Evolutionary conservation across 2,329 filamentous ascomycete genomes (phyloP).

Genomic region (Akanthomyces muscarius): DNA sequence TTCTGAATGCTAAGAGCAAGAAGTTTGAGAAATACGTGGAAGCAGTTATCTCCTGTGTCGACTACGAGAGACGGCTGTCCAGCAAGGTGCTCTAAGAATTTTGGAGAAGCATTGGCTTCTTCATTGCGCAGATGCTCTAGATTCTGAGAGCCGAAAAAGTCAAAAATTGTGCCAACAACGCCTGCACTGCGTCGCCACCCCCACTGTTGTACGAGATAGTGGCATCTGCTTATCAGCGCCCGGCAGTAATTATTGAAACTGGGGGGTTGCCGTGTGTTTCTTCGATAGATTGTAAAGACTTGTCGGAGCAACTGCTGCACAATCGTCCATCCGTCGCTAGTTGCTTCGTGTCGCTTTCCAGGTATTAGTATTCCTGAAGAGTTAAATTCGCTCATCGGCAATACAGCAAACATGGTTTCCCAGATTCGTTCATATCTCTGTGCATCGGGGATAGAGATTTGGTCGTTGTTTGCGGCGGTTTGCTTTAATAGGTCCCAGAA

Average conservation of each 20-base stretch:
- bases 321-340: constrained; percentile 55
- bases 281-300: constrained; percentile 55
- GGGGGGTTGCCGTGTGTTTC: constrained; percentile 51
- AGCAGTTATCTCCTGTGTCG: constrained; percentile 56
- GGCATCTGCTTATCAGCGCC: constrained; percentile 55
- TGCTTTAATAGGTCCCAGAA: constrained; percentile 59
- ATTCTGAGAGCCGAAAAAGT: constrained; percentile 62
- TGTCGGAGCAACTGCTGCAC: constrained; percentile 54
- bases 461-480: constrained; percentile 35
- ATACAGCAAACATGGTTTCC: constrained; percentile 55
- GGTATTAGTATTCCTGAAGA: constrained; percentile 45
- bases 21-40: constrained; percentile 64
- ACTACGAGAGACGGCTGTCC: constrained; percentile 44
- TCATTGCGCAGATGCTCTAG: constrained; percentile 62
- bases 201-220: constrained; percentile 62
- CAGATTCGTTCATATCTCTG: constrained; percentile 52
- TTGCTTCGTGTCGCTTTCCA: constrained; percentile 28
- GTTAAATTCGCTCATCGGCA: constrained; percentile 60
- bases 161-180: constrained; percentile 59
- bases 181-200: constrained; percentile 57
- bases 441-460: constrained; percentile 38
- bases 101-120: constrained; percentile 56
- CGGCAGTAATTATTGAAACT: constrained; percentile 65
- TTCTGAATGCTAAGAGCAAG: constrained; percentile 54
- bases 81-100: constrained; percentile 55